Percentiles rank a stretch among this genome's conserved stretches.
Evolutionary conservation across 345 rosid genomes (phyloP).

Genomic region (Cardiospermum halicacabum): DNA sequence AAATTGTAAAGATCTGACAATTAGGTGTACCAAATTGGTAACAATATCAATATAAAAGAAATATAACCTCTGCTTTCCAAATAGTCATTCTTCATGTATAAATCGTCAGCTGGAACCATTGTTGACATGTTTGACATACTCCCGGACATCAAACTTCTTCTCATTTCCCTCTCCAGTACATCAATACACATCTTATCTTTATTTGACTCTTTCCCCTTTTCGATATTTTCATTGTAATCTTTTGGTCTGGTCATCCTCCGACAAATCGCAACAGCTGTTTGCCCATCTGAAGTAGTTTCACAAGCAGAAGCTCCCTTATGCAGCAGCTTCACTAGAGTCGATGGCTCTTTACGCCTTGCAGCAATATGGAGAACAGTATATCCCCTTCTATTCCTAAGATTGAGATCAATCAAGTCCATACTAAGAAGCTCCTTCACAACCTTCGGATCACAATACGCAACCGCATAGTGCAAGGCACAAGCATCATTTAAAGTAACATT

Average conservation of each 20-base stretch:
- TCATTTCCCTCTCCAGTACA: conserved; percentile 31
- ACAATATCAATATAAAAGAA: neutral
- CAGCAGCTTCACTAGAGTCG: conserved; percentile 30
- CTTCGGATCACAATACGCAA: conserved; percentile 45
- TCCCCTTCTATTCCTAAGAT: conserved; percentile 35
- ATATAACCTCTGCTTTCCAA: conserved; percentile 42
- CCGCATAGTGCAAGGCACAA: conserved; percentile 46
- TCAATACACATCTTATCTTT: conserved; percentile 40
- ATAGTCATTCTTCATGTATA: conserved; percentile 31
- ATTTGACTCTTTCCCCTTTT: conserved; percentile 30
- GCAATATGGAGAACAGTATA: conserved; percentile 45
- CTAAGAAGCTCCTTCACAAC: conserved; percentile 32
- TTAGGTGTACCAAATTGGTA: neutral
- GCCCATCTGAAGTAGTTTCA: conserved; percentile 35
- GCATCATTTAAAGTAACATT: conserved; percentile 30
- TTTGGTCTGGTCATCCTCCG: conserved; percentile 37
- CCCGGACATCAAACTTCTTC: conserved; percentile 18
- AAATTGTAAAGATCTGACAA: neutral
- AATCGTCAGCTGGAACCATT: conserved; percentile 21
- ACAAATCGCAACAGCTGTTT: conserved; percentile 33
- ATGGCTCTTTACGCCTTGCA: conserved; percentile 37
- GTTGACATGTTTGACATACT: neutral
- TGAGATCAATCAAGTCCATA: conserved; percentile 27
- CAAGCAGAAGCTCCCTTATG: conserved; percentile 29
- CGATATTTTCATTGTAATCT: conserved; percentile 29